A percentile compares a stretch with the other conserved stretches of the same genome.
Conservation (phyloP, 106 monocot species). For the Phalaenopsis aphrodite region DNA sequence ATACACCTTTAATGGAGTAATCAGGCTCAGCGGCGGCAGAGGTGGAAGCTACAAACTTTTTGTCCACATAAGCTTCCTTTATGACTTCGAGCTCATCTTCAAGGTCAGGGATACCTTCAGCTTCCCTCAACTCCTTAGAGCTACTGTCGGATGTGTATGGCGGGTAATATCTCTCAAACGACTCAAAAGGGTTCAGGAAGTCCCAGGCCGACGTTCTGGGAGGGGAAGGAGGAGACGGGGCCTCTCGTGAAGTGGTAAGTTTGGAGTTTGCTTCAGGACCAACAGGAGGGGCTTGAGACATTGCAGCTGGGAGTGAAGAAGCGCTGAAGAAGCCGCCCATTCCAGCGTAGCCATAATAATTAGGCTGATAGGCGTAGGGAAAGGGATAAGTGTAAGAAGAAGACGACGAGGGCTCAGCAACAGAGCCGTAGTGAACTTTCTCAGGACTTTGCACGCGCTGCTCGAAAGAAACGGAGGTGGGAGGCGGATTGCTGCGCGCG, state of each 20-base stretch:
- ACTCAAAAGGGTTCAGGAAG: slow-evolving; percentile 72
- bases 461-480: slow-evolving; percentile 43
- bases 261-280: neutral
- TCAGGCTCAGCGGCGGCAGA: slow-evolving; percentile 5
- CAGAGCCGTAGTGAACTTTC: slow-evolving; percentile 11
- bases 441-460: slow-evolving; percentile 17
- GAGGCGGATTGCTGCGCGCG: slow-evolving; percentile 39
- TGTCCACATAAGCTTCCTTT: slow-evolving; percentile 67
- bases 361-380: slow-evolving; percentile 13
- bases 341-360: slow-evolving; percentile 20
- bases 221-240: slow-evolving; percentile 60
- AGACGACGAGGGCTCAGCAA: neutral
- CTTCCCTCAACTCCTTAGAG: slow-evolving; percentile 76
- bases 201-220: slow-evolving; percentile 66
- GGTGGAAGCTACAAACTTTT: slow-evolving; percentile 28
- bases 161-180: slow-evolving; percentile 35
- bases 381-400: slow-evolving; percentile 14
- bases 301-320: slow-evolving; percentile 14
- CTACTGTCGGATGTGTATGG: slow-evolving; percentile 65
- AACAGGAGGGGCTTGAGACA: slow-evolving; percentile 3
- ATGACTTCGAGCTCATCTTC: slow-evolving; percentile 58
- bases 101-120: slow-evolving; percentile 93
- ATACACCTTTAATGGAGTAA: neutral
- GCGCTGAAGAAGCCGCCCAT: slow-evolving; percentile 35
- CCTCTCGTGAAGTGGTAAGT: slow-evolving; percentile 15